phyloP scores from a whole-genome alignment of 1,284 basidiomycete species.

The Ganoderma sp. region DNA sequence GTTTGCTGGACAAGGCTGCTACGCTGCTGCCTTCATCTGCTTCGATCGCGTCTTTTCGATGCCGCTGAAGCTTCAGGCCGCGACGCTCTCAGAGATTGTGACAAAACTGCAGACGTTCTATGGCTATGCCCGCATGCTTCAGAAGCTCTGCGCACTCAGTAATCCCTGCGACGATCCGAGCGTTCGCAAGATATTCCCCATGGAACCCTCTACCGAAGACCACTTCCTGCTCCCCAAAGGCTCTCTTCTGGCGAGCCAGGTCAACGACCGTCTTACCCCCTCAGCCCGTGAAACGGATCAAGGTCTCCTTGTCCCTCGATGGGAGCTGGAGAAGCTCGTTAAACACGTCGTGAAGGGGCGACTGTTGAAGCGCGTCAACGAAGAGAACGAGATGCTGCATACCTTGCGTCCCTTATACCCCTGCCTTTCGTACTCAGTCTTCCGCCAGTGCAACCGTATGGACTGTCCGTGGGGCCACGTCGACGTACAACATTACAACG shows the following conservation, averaged over 20 bases:
- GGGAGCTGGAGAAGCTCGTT: constrained; percentile 31
- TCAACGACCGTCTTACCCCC: constrained; percentile 11
- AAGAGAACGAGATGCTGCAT: constrained; percentile 45
- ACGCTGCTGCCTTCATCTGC: constrained; percentile 48
- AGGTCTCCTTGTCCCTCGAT: constrained; percentile 22
- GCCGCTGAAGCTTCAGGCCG: constrained; percentile 31
- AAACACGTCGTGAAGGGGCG: constrained; percentile 36
- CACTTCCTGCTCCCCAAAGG: constrained; percentile 38
- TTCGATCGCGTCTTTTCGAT: constrained; percentile 48
- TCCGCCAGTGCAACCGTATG: constrained; percentile 43
- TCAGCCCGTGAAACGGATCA: constrained; percentile 17
- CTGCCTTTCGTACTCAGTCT: constrained; percentile 47
- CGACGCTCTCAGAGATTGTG: constrained; percentile 36
- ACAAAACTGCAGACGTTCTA: constrained; percentile 44
- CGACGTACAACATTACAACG: constrained; percentile 32
- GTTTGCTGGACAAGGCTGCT: constrained; percentile 39
- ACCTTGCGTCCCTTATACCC: constrained; percentile 44
- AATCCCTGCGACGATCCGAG: constrained; percentile 37
- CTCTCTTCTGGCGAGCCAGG: constrained; percentile 33
- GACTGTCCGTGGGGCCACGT: constrained; percentile 50
- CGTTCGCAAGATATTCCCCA: constrained; percentile 48
- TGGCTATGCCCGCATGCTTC: constrained; percentile 45
- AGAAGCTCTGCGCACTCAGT: constrained; percentile 34
- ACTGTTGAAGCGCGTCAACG: constrained; percentile 41
- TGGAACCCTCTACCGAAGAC: constrained; percentile 39